These are phyloP conservation scores for Puccinia novopanici DNA, from an alignment of 1,284 basidiomycete species.

Conservation along the genomic window DNA sequence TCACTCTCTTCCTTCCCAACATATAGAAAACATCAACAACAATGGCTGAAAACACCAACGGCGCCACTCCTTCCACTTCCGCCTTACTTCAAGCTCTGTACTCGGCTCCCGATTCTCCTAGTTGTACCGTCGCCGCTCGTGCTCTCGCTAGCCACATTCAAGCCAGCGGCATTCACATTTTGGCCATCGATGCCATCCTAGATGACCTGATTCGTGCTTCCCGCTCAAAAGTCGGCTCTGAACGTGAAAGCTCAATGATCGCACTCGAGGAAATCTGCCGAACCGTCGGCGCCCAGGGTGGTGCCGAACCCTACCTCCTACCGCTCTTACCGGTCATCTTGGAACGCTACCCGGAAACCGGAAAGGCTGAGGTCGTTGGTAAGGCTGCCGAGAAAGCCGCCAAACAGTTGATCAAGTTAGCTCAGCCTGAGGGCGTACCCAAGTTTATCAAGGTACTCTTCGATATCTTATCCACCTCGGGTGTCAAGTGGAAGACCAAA, in stretches of 20 bases:
- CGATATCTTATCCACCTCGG: slow-evolving; percentile 68
- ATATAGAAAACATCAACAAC: no score
- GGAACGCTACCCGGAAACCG: slow-evolving; percentile 90
- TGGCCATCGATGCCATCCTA: slow-evolving; percentile 59
- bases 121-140: slow-evolving; percentile 58
- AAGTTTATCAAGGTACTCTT: slow-evolving; percentile 72
- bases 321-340: slow-evolving; percentile 76
- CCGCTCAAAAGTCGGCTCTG: slow-evolving; percentile 87
- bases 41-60: slow-evolving; percentile 74
- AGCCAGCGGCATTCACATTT: slow-evolving; percentile 57
- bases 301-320: slow-evolving; percentile 79
- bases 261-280: slow-evolving; percentile 62
- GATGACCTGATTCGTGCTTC: slow-evolving; percentile 63
- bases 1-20: background rate
- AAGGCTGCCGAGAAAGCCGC: slow-evolving; percentile 77
- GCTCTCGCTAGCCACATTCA: slow-evolving; percentile 59
- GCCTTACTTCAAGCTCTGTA: slow-evolving; percentile 56
- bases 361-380: slow-evolving; percentile 70
- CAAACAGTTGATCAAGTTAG: slow-evolving; percentile 80
- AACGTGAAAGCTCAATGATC: slow-evolving; percentile 86
- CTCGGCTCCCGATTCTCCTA: slow-evolving; percentile 53
- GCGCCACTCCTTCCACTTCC: slow-evolving; percentile 52
- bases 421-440: slow-evolving; percentile 76
- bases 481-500: slow-evolving; percentile 91
- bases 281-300: slow-evolving; percentile 70